Conservation (phyloP, 208 protist genomes). For the Leishmania gerbilli region DNA sequence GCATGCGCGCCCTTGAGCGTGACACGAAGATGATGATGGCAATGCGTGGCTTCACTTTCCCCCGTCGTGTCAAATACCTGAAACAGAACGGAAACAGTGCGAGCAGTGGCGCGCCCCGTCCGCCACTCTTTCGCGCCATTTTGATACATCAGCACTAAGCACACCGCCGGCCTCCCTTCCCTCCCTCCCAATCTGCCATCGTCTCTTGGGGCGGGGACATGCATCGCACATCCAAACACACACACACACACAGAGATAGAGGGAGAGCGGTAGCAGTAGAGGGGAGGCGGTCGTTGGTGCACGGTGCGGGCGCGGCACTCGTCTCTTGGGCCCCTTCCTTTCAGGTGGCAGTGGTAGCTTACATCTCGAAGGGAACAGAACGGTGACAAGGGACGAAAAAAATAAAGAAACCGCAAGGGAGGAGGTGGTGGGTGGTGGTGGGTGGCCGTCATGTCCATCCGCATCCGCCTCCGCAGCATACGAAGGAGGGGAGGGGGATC, state of each 20-base stretch:
- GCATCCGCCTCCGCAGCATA: neutral
- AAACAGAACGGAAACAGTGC: neutral
- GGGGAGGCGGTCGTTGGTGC: neutral
- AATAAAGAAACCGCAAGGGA: too few relatives aligned
- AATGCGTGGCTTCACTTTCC: neutral
- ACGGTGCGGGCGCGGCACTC: neutral
- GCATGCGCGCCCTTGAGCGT: neutral
- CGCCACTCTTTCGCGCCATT: neutral
- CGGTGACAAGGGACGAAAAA: neutral
- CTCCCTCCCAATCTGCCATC: neutral
- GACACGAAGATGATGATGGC: neutral
- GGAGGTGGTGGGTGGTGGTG: neutral
- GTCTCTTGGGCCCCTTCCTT: neutral
- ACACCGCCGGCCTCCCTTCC: neutral
- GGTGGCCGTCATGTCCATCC: neutral
- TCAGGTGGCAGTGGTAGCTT: neutral
- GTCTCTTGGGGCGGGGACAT: neutral
- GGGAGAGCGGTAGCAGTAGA: neutral
- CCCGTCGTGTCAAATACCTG: neutral
- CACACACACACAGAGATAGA: neutral
- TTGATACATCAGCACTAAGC: neutral
- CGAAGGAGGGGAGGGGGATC: neutral
- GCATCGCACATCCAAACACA: neutral
- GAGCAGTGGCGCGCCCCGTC: neutral
- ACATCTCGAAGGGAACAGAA: neutral